phyloP scores from a whole-genome alignment of 1,139 yeast species.

The Zygosaccharomyces sapae region DNA sequence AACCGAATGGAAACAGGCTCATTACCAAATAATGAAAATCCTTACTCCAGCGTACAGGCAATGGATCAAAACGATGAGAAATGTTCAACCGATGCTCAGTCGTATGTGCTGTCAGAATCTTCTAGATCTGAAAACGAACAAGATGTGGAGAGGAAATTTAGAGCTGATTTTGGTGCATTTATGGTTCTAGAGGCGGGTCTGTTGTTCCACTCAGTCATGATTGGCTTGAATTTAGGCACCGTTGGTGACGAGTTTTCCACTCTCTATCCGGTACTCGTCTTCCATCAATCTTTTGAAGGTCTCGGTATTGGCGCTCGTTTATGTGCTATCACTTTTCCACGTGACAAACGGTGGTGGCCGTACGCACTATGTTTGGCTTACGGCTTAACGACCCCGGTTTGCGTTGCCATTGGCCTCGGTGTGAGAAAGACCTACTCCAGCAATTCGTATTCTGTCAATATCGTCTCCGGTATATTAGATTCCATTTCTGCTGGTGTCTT shows the following conservation, averaged over 20 bases:
- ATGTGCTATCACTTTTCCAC: conserved; percentile 62
- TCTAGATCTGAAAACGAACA: conserved; percentile 1
- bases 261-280: conserved; percentile 67
- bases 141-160: conserved; percentile 13
- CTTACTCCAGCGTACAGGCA: not conserved
- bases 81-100: not conserved
- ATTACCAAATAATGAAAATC: not conserved
- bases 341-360: conserved; percentile 44
- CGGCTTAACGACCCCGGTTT: conserved; percentile 69
- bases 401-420: conserved; percentile 78
- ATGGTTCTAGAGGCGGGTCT: conserved; percentile 67
- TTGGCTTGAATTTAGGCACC: conserved; percentile 65
- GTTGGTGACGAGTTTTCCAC: conserved; percentile 66
- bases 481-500: conserved; percentile 75
- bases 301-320: conserved; percentile 78
- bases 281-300: conserved; percentile 86
- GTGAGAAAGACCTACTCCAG: conserved; percentile 64
- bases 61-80: not conserved
- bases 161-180: conserved; percentile 42
- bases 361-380: conserved; percentile 53
- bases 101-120: not conserved
- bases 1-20: not conserved
- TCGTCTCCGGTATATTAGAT: conserved; percentile 70
- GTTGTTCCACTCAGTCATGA: conserved; percentile 47
- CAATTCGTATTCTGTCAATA: conserved; percentile 54